Evolutionary conservation across 345 rosid genomes (phyloP).

Genomic region (Ceriops tagal): DNA sequence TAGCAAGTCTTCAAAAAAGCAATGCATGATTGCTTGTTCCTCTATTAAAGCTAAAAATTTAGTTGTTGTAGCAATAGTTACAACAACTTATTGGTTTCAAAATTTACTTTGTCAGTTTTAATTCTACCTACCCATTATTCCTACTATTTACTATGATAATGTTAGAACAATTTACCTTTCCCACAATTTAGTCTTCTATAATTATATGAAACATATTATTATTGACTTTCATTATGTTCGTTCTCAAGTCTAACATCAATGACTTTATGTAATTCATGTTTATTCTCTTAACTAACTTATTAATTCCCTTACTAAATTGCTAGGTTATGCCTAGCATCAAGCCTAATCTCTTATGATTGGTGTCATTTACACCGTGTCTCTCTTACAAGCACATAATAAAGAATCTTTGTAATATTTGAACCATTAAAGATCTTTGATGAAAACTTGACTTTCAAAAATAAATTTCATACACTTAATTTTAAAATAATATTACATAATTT

Average conservation of each 20-base stretch:
- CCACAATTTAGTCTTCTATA: background rate
- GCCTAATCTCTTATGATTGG: no score
- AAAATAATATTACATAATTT: no score
- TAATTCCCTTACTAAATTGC: background rate
- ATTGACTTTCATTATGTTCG: background rate
- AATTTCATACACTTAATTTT: no score
- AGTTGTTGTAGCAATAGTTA: background rate
- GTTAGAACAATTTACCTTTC: background rate
- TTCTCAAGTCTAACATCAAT: background rate
- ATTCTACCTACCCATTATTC: background rate
- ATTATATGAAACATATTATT: background rate
- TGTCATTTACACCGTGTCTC: no score
- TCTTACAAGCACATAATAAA: no score
- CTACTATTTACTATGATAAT: background rate
- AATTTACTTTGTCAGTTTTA: background rate
- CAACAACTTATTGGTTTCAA: background rate
- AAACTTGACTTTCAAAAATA: no score
- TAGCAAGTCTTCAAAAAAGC: background rate
- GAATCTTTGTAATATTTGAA: no score
- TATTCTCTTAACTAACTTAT: background rate
- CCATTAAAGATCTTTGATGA: no score
- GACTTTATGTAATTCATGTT: background rate
- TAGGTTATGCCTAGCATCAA: no score
- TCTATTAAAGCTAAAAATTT: background rate
- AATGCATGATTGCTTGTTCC: background rate